Percentiles rank a stretch among this genome's conserved stretches.
Conservation (phyloP, 163 green algal genomes). For the Scenedesmus sp. region DNA sequence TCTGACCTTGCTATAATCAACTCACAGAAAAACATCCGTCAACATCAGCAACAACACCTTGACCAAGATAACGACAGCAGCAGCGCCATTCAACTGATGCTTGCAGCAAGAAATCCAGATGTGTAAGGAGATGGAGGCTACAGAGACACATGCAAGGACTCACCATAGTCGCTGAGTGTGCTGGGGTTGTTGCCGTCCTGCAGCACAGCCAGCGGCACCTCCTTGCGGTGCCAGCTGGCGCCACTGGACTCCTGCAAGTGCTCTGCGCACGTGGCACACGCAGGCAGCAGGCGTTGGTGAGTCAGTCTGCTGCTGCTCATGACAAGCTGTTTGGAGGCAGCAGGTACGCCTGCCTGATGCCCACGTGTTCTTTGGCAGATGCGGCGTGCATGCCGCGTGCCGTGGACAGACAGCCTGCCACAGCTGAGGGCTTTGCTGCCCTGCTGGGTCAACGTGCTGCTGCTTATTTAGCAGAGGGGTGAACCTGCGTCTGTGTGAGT, state of each 20-base stretch:
- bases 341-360: neutral
- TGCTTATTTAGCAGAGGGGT: no score
- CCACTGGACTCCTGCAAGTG: neutral
- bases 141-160: neutral
- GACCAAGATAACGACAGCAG: no score
- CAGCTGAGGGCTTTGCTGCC: no score
- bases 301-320: neutral
- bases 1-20: no score
- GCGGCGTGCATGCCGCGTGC: no score
- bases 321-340: neutral
- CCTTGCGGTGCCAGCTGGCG: conserved; percentile 52
- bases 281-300: neutral
- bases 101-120: no score
- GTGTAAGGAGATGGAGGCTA: neutral
- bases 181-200: conserved; percentile 18
- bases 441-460: no score
- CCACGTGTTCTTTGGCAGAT: neutral
- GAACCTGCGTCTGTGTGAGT: no score
- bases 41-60: no score
- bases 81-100: no score
- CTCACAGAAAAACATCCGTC: no score
- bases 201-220: conserved; percentile 61
- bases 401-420: neutral
- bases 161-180: conserved; percentile 35
- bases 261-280: conserved; percentile 14